A percentile compares a stretch with the other conserved stretches of the same genome.
Evolutionary conservation across 768 basidiomycete species (phyloP).

Genomic region (Tulasnella sp.): DNA sequence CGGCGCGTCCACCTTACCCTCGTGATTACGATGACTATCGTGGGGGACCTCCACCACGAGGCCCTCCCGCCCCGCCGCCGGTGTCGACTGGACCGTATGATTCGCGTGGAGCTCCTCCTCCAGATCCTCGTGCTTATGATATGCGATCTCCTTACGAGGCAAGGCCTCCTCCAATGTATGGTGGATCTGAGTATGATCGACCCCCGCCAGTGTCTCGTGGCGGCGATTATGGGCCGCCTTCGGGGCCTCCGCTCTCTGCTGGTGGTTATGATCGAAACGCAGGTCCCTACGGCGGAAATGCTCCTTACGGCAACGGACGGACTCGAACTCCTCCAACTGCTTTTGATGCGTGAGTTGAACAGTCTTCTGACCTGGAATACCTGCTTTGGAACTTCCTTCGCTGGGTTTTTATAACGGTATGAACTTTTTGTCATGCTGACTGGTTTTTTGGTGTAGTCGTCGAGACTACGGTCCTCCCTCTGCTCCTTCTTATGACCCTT

Average conservation of each 20-base stretch:
- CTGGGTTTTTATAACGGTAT: neutral
- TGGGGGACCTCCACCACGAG: constrained; percentile 44
- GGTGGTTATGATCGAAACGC: constrained; percentile 19
- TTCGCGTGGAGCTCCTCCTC: neutral
- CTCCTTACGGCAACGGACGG: constrained; percentile 23
- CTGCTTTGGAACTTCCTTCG: constrained; percentile 1
- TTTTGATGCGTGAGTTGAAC: constrained; percentile 22
- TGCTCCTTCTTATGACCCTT: constrained; percentile 20
- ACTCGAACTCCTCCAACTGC: constrained; percentile 20
- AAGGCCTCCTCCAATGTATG: constrained; percentile 19
- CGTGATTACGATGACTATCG: constrained; percentile 39
- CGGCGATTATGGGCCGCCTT: constrained; percentile 12
- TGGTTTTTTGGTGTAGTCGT: constrained; percentile 14
- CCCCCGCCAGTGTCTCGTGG: constrained; percentile 17
- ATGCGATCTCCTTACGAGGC: constrained; percentile 19
- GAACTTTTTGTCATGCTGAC: neutral
- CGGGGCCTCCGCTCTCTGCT: constrained; percentile 15
- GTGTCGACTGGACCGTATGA: constrained; percentile 23
- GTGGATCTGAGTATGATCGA: constrained; percentile 20
- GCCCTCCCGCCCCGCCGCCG: constrained; percentile 43
- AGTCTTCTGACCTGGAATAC: constrained; percentile 3
- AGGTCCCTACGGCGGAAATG: neutral
- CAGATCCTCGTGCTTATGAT: constrained; percentile 21
- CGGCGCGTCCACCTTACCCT: constrained; percentile 6
- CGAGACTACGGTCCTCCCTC: constrained; percentile 17